These are phyloP conservation scores for Cryptococcus hybrid DNA, from an alignment of 1,284 basidiomycete genomes.

Conservation along the genomic window DNA sequence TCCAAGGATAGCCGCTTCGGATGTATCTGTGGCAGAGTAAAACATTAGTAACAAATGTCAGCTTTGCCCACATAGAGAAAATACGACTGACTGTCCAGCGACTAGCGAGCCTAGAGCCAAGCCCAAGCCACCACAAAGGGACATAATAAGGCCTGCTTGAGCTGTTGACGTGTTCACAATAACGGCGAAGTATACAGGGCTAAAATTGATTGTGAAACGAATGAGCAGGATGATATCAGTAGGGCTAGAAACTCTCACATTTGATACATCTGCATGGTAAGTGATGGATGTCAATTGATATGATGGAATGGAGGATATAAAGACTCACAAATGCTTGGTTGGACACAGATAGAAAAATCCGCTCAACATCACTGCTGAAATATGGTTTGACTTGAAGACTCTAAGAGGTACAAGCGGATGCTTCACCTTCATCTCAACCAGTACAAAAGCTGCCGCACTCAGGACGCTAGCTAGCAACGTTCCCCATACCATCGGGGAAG, in stretches of 20 bases:
- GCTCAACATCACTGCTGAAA: constrained; percentile 48
- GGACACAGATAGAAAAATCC: constrained; percentile 62
- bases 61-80: not conserved
- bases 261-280: constrained; percentile 22
- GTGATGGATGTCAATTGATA: not conserved
- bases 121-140: constrained; percentile 75
- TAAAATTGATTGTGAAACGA: constrained; percentile 2
- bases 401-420: constrained; percentile 79
- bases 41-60: not conserved
- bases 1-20: constrained; percentile 38
- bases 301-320: not conserved
- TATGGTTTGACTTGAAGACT: constrained; percentile 68
- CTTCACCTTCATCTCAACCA: constrained; percentile 67
- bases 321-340: constrained; percentile 62
- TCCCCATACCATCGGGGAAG: constrained; percentile 65
- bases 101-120: constrained; percentile 78
- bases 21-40: constrained; percentile 34
- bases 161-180: constrained; percentile 42
- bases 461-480: constrained; percentile 60
- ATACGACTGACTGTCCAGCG: constrained; percentile 67
- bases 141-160: constrained; percentile 48
- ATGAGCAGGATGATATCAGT: not conserved
- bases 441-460: constrained; percentile 60
- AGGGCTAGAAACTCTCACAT: constrained; percentile 12
- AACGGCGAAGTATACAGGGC: constrained; percentile 48